These are phyloP conservation scores for Sclerotinia borealis DNA, from an alignment of 2,329 filamentous ascomycete genomes.

Conservation along the genomic window DNA sequence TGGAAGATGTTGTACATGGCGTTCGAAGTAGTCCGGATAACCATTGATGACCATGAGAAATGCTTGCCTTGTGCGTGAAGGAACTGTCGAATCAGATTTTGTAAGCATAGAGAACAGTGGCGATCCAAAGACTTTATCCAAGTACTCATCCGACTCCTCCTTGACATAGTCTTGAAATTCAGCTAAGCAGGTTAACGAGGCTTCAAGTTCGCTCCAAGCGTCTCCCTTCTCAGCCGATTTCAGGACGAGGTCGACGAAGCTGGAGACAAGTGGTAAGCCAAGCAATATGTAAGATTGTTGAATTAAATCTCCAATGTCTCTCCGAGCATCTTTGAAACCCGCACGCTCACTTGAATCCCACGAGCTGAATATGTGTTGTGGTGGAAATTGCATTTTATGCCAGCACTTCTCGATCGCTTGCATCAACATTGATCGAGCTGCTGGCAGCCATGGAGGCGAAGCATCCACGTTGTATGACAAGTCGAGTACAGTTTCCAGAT, in stretches of 20 bases:
- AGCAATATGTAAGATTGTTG: slow-evolving; percentile 62
- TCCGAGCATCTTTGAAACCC: slow-evolving; percentile 65
- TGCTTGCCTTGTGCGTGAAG: slow-evolving; percentile 58
- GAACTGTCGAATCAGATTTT: slow-evolving; percentile 47
- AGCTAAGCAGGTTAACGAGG: slow-evolving; percentile 56
- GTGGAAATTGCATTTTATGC: slow-evolving; percentile 59
- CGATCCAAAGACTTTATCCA: slow-evolving; percentile 57
- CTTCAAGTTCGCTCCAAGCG: slow-evolving; percentile 55
- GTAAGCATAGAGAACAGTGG: slow-evolving; percentile 50
- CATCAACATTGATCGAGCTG: slow-evolving; percentile 54
- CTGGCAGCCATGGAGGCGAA: slow-evolving; percentile 49
- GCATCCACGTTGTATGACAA: slow-evolving; percentile 46
- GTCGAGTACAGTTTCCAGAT: slow-evolving; percentile 63
- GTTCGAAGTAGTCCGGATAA: slow-evolving; percentile 72
- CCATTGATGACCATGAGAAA: slow-evolving; percentile 65
- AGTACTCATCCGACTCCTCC: slow-evolving; percentile 50
- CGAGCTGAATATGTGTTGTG: slow-evolving; percentile 46
- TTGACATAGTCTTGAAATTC: slow-evolving; percentile 60
- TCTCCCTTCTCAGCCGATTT: slow-evolving; percentile 38
- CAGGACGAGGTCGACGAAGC: slow-evolving; percentile 51
- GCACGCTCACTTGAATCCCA: slow-evolving; percentile 67
- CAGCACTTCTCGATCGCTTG: slow-evolving; percentile 61
- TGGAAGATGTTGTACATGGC: slow-evolving; percentile 60
- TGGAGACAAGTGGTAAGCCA: slow-evolving; percentile 48
- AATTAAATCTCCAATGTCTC: slow-evolving; percentile 73